Evolutionary conservation across 352 stramenopile species (phyloP), one percentile per base, ranked within the genome.

Genomic region (Phytophthora lateralis): DNA sequence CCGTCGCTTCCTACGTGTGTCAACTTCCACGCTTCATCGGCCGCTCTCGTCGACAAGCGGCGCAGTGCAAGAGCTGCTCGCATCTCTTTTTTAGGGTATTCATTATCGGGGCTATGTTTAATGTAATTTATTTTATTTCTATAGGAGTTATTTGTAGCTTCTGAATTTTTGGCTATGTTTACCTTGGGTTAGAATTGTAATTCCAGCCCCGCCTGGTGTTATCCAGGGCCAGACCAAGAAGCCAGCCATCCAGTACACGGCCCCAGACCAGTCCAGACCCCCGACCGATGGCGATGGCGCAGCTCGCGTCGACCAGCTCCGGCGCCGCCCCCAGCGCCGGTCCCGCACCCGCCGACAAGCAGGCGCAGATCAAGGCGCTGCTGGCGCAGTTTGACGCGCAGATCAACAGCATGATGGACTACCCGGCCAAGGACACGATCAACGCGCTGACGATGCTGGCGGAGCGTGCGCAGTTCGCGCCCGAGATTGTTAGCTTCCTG

Each of bases 401-500:
- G 74, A 93, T 96, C 68, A 93, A 94, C 69, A 66, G 82, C 32
- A 90, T 96, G 84, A 82, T 78, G 70, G 82, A 89, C 67, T 94
- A 95, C 60, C 88, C 88, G 9, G 88, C 88, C 35, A 95, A 96
- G 48, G 82, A 92, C 74, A 91, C 88, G 64, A 96, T 96, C 78
- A 96, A 95, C 63, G 60, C 81, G 46, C 79, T 96, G 52, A 96
- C 88, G 43, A 96, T 89, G 79, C 72, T 94, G 58, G 85, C 88
- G 6, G 86, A 93, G 69, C 80, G 81, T 49, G 45, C 79, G 27
- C 61, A 88, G 55, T 91, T 89, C 67, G 85, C 85, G 44, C 75
- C 80, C 44, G 82, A 94, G 70, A 87, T 96, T 69, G 87, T 92
- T 73, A 85, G 76, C 64, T 96, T 96, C 78, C 75, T 96, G 56